phyloP scores from a whole-genome alignment of 2,329 filamentous ascomycete species.

The Lasiodiplodia citricola region DNA sequence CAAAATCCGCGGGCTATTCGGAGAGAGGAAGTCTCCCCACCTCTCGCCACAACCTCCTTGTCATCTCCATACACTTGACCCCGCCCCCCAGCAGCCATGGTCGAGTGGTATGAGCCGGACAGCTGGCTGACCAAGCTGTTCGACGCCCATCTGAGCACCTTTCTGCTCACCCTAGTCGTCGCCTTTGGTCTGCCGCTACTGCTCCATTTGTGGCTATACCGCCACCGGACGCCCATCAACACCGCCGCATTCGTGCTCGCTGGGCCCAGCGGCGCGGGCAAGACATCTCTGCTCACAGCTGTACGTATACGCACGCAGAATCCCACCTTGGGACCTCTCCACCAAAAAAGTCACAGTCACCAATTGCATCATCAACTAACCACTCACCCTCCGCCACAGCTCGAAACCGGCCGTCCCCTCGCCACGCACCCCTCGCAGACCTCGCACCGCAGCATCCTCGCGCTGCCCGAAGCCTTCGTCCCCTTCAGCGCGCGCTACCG shows the following conservation, averaged over 20 bases:
- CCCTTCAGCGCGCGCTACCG: conserved; percentile 68
- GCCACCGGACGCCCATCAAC: conserved; percentile 66
- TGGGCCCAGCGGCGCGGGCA: conserved; percentile 82
- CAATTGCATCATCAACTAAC: background rate
- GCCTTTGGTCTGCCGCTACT: conserved; percentile 76
- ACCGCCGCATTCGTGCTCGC: conserved; percentile 80
- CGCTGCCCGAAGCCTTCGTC: conserved; percentile 58
- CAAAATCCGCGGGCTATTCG: background rate
- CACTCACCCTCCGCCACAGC: conserved; percentile 36
- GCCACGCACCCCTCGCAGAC: conserved; percentile 68
- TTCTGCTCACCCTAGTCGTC: conserved; percentile 73
- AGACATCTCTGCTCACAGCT: conserved; percentile 85
- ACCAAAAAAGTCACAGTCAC: conserved; percentile 2
- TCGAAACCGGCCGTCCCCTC: conserved; percentile 61
- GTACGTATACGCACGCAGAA: conserved; percentile 47
- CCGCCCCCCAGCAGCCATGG: conserved; percentile 12
- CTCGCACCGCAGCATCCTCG: conserved; percentile 61
- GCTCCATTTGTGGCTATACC: conserved; percentile 77
- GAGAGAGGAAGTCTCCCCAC: background rate
- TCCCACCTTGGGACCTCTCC: conserved; percentile 4
- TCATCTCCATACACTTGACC: background rate
- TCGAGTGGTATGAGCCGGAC: conserved; percentile 27
- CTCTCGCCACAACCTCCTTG: background rate
- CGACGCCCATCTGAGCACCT: conserved; percentile 51
- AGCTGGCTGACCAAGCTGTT: conserved; percentile 54